Base-by-base conservation (phyloP, 169 alveolate species). In the Plasmodium adleri region DNA sequence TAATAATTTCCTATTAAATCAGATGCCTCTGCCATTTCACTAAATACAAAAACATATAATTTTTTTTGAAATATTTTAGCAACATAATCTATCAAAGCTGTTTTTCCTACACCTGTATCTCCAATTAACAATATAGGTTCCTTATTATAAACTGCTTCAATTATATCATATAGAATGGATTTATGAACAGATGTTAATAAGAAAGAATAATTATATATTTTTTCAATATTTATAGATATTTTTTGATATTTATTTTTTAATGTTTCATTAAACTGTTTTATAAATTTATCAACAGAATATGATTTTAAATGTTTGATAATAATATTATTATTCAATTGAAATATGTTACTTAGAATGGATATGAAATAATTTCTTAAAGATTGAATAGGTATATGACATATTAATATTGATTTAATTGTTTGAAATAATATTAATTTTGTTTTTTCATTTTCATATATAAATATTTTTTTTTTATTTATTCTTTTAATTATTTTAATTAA, bases 21-120 rank as follows among this genome's bases (percentile, higher is more conserved):
- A 24, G 95, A 91, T 8, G 98, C 93, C 72, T 97, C 99, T n/a
- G 97, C 94, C 73, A 96, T 98, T 58, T 97, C 98, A 72, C 95
- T 96, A 75, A 97, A 96, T 86, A 98, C 98, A 89, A 96, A 97
- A 6, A 98, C 99, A 91, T 96, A 93, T 22, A 98, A 94, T 74
- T 95, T 95, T 59, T 78, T 95, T 71, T 93, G 97, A 88, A 96
- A 92, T 47, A 96, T 74, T 63, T 95, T 94, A 12, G 99, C 97
- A 43, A 97, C 78, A 74, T 96, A 94, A 90, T 98, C 99, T 22
- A 98, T 97, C 24, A 97, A 94, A 26, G 99, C 96, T 1, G 99
- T 98, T 91, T 98, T 98, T 24, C 99, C 99, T 8, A 99, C 97
- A 3, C 99, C 99, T 0, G 99, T 98, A 88, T 99, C 99, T 10